phyloP scores from a whole-genome alignment of 176 grass and related monocot genomes.

The Aegilops umbellulata region DNA sequence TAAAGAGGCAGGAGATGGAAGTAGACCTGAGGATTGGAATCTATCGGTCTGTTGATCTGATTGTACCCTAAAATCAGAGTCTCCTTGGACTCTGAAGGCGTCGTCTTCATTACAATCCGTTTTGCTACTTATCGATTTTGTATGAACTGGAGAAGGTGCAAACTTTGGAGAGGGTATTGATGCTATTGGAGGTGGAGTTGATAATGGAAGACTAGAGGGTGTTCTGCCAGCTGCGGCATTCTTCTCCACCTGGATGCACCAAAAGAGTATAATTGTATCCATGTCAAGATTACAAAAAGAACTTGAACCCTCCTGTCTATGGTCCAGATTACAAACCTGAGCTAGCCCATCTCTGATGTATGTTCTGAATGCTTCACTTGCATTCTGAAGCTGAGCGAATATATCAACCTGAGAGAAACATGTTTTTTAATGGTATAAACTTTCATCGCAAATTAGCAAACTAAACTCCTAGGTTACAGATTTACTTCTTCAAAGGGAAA shows the following conservation, averaged over 20 bases:
- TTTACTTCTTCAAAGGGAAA: background rate
- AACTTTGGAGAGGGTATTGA: slow-evolving; percentile 89
- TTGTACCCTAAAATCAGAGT: slow-evolving; percentile 50
- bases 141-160: slow-evolving; percentile 84
- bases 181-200: slow-evolving; percentile 88
- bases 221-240: slow-evolving; percentile 85
- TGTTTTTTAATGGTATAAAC: background rate
- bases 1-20: background rate
- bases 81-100: slow-evolving; percentile 49
- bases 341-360: slow-evolving; percentile 96
- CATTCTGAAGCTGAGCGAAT: slow-evolving; percentile 99
- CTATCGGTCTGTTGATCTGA: slow-evolving; percentile 45
- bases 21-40: slow-evolving; percentile 68
- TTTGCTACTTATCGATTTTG: slow-evolving; percentile 65
- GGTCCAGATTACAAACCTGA: slow-evolving; percentile 55
- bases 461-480: background rate
- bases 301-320: background rate
- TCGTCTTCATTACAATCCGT: slow-evolving; percentile 53
- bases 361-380: slow-evolving; percentile 98
- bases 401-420: slow-evolving; percentile 78
- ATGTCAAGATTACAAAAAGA: background rate
- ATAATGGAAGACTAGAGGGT: slow-evolving; percentile 81
- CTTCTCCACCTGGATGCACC: slow-evolving; percentile 81
- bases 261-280: slow-evolving; percentile 1
- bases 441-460: background rate